Percentiles rank a stretch among this genome's conserved stretches.
phyloP scores from a whole-genome alignment of 176 grass and related monocot species.

The Avena eriantha region DNA sequence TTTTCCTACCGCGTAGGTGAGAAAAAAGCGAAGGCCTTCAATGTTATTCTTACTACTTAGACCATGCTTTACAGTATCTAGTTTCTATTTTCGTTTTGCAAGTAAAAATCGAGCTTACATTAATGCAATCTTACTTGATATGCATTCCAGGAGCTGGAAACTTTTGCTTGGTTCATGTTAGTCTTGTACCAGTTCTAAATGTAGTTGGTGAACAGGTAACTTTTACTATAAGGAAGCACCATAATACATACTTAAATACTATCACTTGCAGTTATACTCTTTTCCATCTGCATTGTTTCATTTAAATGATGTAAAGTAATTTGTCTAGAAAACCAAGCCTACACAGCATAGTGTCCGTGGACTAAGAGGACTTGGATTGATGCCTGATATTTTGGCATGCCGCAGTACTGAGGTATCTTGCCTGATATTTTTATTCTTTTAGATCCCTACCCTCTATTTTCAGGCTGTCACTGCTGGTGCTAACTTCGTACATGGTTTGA shows the following conservation, averaged over 20 bases:
- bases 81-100: slow-evolving; percentile 13
- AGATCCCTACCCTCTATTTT: not conserved
- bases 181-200: slow-evolving; percentile 94
- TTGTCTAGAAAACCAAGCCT: slow-evolving; percentile 93
- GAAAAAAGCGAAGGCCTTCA: slow-evolving; percentile 7
- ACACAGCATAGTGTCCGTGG: slow-evolving; percentile 96
- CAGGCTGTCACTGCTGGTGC: not conserved
- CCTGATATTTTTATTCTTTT: slow-evolving; percentile 6
- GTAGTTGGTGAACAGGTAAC: slow-evolving; percentile 97
- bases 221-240: slow-evolving; percentile 8
- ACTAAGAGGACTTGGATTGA: slow-evolving; percentile 90
- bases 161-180: slow-evolving; percentile 98
- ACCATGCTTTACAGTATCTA: not conserved
- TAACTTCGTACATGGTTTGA: slow-evolving; percentile 32
- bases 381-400: slow-evolving; percentile 95
- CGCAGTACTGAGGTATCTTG: slow-evolving; percentile 78
- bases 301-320: slow-evolving; percentile 36
- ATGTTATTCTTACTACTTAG: slow-evolving; percentile 20
- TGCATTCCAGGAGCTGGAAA: slow-evolving; percentile 75
- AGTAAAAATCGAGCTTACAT: not conserved
- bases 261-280: not conserved
- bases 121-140: slow-evolving; percentile 31
- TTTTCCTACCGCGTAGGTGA: slow-evolving; percentile 97
- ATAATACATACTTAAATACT: slow-evolving; percentile 20
- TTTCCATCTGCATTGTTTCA: slow-evolving; percentile 33